Percentiles rank a stretch among this genome's conserved stretches.
Evolutionary conservation across 2,329 filamentous ascomycete genomes (phyloP).

Genomic region (Epichloe aotearoae): DNA sequence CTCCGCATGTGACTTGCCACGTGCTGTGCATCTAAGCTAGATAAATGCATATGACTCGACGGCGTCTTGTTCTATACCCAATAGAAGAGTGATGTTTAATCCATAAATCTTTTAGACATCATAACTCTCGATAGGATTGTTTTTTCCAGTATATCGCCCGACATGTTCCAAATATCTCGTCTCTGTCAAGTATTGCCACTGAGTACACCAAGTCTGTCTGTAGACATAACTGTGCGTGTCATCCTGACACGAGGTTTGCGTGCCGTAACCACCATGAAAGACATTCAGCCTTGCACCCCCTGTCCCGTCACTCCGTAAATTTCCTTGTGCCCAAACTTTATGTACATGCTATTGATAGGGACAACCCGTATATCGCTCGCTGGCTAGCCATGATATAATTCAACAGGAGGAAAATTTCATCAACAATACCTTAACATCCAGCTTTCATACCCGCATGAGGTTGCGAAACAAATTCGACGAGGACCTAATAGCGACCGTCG

Average conservation of each 20-base stretch:
- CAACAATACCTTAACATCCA: not conserved
- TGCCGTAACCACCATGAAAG: not conserved
- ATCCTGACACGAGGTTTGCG: not conserved
- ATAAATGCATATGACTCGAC: no score
- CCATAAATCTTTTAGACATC: no score
- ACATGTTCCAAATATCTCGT: no score
- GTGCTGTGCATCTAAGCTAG: constrained; percentile 3
- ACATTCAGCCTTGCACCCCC: not conserved
- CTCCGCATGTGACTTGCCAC: constrained; percentile 12
- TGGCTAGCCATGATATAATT: not conserved
- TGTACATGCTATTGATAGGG: constrained; percentile 1
- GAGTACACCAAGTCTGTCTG: not conserved
- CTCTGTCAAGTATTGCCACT: not conserved
- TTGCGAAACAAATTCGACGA: not conserved
- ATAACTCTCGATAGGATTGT: no score
- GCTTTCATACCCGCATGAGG: not conserved
- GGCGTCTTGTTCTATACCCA: no score
- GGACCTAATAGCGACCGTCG: constrained; percentile 7
- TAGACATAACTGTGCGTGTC: not conserved
- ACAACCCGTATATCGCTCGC: not conserved
- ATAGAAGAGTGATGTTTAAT: no score
- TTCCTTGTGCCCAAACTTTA: constrained; percentile 1
- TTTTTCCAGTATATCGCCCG: no score
- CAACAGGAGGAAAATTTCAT: no score
- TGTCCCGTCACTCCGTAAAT: not conserved